Conservation (phyloP, 1,284 basidiomycete species). For the Pseudozyma sp. region DNA sequence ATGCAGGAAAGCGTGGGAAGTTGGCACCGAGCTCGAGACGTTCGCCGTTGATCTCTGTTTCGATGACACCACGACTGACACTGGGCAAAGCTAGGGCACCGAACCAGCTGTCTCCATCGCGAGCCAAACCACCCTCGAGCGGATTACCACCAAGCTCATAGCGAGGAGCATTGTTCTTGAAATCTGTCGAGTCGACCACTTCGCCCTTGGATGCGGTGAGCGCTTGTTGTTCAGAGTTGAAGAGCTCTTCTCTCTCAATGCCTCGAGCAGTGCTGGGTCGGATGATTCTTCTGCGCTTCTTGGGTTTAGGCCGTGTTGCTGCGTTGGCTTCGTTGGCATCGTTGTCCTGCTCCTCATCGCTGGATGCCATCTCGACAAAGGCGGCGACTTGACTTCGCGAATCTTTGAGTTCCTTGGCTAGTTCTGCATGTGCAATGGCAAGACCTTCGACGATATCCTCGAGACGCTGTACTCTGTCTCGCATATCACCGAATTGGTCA, state of each 20-base stretch:
- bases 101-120: constrained; percentile 64
- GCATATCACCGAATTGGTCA: constrained; percentile 63
- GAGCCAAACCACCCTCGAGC: constrained; percentile 61
- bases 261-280: constrained; percentile 49
- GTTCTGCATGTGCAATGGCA: constrained; percentile 58
- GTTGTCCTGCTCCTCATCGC: constrained; percentile 41
- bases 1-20: constrained; percentile 62
- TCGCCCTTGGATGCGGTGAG: constrained; percentile 50
- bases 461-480: constrained; percentile 60
- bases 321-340: constrained; percentile 25
- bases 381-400: constrained; percentile 40
- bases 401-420: constrained; percentile 58
- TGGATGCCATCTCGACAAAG: constrained; percentile 45
- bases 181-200: constrained; percentile 40
- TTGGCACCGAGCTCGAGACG: constrained; percentile 62
- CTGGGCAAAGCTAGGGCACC: constrained; percentile 64
- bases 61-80: constrained; percentile 60
- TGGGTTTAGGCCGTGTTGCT: constrained; percentile 27
- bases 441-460: constrained; percentile 66
- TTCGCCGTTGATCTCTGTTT: constrained; percentile 65
- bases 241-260: constrained; percentile 62
- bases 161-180: constrained; percentile 24
- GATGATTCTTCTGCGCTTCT: constrained; percentile 48
- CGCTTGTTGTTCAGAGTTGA: constrained; percentile 53
- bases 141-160: constrained; percentile 53